Conservation (phyloP, 805 yeast species). For the Hanseniaspora vineae region DNA sequence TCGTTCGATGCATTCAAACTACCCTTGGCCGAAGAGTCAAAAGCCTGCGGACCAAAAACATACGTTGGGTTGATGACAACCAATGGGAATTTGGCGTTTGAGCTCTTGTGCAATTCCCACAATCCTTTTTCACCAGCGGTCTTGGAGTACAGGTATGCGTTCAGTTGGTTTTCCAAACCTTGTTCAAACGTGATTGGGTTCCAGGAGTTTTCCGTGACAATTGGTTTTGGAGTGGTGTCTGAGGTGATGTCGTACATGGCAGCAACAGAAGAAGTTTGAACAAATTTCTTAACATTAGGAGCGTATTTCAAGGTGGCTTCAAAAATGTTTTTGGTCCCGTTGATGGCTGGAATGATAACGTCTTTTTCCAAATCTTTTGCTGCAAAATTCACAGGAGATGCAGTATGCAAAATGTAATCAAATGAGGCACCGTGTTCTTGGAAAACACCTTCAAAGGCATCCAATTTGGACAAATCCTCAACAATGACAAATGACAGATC, state of each 20-base stretch:
- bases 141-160: constrained; percentile 31
- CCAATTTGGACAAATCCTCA: constrained; percentile 35
- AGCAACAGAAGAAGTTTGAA: constrained; percentile 46
- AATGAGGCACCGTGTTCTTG: no score
- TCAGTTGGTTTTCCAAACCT: constrained; percentile 11
- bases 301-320: constrained; percentile 30
- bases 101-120: constrained; percentile 28
- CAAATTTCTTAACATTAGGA: constrained; percentile 34
- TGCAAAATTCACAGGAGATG: no score
- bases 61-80: constrained; percentile 27
- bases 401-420: constrained; percentile 7
- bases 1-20: constrained; percentile 29
- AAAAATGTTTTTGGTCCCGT: constrained; percentile 40
- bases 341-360: constrained; percentile 42
- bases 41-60: constrained; percentile 35
- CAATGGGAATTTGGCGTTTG: constrained; percentile 23
- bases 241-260: constrained; percentile 27
- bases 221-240: background rate
- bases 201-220: constrained; percentile 26
- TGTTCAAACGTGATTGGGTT: constrained; percentile 23
- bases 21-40: constrained; percentile 19
- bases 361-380: constrained; percentile 26
- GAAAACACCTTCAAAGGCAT: constrained; percentile 26
- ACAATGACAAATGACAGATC: constrained; percentile 26
- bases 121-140: constrained; percentile 37